These are phyloP conservation scores for Adansonia madagascariensis DNA, from an alignment of 441 rosid genomes.

Conservation along the genomic window DNA sequence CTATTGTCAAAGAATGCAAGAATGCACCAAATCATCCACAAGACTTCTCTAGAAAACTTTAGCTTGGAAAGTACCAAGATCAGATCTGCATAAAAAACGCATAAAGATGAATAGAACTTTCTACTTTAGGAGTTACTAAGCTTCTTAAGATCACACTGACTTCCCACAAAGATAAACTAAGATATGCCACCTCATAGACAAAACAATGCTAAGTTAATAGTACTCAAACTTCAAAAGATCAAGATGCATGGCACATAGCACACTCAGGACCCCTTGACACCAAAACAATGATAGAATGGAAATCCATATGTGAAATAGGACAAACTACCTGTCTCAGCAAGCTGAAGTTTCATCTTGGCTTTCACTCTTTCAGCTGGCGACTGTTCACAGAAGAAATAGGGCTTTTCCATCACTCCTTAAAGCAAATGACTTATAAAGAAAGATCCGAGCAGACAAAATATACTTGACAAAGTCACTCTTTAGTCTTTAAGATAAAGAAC, in stretches of 20 bases:
- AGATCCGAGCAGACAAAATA: not conserved
- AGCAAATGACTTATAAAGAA: conserved; percentile 2
- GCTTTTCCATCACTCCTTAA: not conserved
- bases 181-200: not conserved
- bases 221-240: conserved; percentile 7
- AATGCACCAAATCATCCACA: not conserved
- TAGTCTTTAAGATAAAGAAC: conserved; percentile 5
- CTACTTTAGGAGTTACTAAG: not conserved
- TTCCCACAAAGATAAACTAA: not conserved
- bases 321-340: conserved; percentile 70
- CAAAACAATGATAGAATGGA: not conserved
- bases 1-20: not conserved
- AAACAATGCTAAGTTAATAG: not conserved
- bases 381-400: conserved; percentile 48
- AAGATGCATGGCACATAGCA: not conserved
- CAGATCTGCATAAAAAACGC: not conserved
- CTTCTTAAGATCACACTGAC: not conserved
- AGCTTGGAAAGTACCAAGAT: not conserved
- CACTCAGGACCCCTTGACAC: not conserved
- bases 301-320: conserved; percentile 7
- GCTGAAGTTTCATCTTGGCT: conserved; percentile 91
- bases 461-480: not conserved
- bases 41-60: not conserved
- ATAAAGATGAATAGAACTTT: not conserved
- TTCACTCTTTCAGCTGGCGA: conserved; percentile 81